Conservation (phyloP, 2,329 filamentous ascomycete genomes). For the Zasmidium cellare region DNA sequence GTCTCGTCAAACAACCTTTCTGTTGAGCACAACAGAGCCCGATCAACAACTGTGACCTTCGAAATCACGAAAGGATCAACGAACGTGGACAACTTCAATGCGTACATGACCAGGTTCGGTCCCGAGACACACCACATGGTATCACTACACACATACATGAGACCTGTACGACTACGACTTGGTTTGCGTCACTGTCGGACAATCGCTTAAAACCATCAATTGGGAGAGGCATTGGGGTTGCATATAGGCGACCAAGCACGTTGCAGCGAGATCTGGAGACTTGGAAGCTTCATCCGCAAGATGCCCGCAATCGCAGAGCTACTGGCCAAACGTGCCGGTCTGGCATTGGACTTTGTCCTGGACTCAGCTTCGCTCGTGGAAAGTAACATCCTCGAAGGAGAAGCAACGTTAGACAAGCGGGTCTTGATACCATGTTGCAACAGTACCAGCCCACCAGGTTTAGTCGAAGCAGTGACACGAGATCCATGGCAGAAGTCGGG, state of each 20-base stretch:
- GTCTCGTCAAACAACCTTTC: neutral
- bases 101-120: neutral
- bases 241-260: neutral
- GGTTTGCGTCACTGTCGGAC: neutral
- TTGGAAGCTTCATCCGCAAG: neutral
- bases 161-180: neutral
- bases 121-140: neutral
- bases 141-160: neutral
- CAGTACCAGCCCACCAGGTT: conserved; percentile 54
- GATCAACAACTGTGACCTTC: neutral
- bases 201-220: neutral
- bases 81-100: neutral
- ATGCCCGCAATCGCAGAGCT: conserved; percentile 34
- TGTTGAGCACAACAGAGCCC: neutral
- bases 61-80: neutral
- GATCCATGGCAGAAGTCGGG: conserved; percentile 81
- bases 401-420: conserved; percentile 37
- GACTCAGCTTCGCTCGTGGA: conserved; percentile 6
- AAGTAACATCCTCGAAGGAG: conserved; percentile 9
- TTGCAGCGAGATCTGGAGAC: too few relatives aligned
- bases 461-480: conserved; percentile 56
- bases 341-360: conserved; percentile 23
- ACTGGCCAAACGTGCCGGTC: conserved; percentile 28
- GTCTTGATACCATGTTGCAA: conserved; percentile 59
- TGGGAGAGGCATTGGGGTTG: neutral